Base-by-base conservation (phyloP, 1,139 yeast genomes). In the Blastobotrys niveus region DNA sequence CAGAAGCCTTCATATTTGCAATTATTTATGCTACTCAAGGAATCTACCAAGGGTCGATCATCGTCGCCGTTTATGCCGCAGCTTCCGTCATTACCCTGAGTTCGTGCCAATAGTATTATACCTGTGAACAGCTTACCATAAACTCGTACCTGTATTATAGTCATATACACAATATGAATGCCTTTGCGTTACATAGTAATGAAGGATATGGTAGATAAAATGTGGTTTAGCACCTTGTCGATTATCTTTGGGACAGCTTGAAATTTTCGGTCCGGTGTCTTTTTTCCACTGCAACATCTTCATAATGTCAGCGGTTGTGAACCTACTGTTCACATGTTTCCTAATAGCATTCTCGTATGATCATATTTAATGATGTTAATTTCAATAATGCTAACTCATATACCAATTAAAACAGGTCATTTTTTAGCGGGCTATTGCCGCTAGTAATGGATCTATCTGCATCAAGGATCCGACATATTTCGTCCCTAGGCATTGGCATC, bases 1-100 rank as follows among this genome's bases (percentile, higher is more conserved):
- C 83, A 5, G 94, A 93, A 5, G 80, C 87, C 0, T 83, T 83
- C 56, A 60, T 82, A 26, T 83, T 74, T 54, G 85, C 82, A 27
- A 83, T 86, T 12, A 70, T 77, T 49, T 86, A 82, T 58, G 77
- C 82, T 3, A 70, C 77, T 67, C 62, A 69, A 40, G 76, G 71
- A 33, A 56, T 66, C 21, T 50, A 47, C 14, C 44, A 47, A 7
- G 34, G 34, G 7, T 38, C 45, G 35, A 42, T 29, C 33, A 38
- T 32, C 56, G 56, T 39, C 35, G 49, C 20, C 21, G 48, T 20
- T 57, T 60, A 58, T 49, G 39, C 35, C 40, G 36, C 47, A 34
- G 22, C 34, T 34, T 29, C 2, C 34, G 3, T 51, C 38, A 59
- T 9, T 30, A 53, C 8, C 68, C 68, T 24, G 61, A 64, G 66